Conservation (phyloP, 768 basidiomycete genomes). For the Tricholomella constricta region DNA sequence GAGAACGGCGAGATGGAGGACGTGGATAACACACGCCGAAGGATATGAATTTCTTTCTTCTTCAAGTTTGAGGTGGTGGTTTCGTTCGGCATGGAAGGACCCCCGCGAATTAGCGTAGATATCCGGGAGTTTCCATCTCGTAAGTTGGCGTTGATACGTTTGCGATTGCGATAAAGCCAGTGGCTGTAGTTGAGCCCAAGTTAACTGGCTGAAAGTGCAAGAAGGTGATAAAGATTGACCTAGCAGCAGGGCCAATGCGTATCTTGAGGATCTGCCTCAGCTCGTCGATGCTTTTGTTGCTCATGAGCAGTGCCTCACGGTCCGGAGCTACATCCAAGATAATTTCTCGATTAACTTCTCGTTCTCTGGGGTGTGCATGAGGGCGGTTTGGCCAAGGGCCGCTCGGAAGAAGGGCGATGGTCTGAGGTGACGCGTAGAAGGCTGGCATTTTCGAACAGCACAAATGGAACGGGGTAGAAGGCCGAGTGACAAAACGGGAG, state of each 20-base stretch:
- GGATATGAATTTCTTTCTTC: slow-evolving; percentile 14
- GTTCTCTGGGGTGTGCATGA: slow-evolving; percentile 24
- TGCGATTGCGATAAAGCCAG: slow-evolving; percentile 33
- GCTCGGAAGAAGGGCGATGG: slow-evolving; percentile 19
- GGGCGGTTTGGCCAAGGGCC: slow-evolving; percentile 10
- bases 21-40: slow-evolving; percentile 29
- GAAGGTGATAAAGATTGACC: slow-evolving; percentile 13
- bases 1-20: slow-evolving; percentile 21
- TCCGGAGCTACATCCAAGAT: slow-evolving; percentile 37
- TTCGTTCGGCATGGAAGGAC: slow-evolving; percentile 3
- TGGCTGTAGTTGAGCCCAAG: slow-evolving; percentile 22
- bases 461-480: background rate
- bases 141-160: slow-evolving; percentile 22
- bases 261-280: slow-evolving; percentile 33
- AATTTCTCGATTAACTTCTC: slow-evolving; percentile 24
- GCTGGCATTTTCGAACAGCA: slow-evolving; percentile 8
- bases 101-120: slow-evolving; percentile 24
- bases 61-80: background rate
- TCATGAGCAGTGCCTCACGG: slow-evolving; percentile 32
- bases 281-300: slow-evolving; percentile 27
- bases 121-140: slow-evolving; percentile 27
- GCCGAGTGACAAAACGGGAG: background rate
- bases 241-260: slow-evolving; percentile 18
- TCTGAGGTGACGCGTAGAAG: slow-evolving; percentile 16
- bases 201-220: background rate